phyloP scores from a whole-genome alignment of 2,329 filamentous ascomycete genomes.

The Pseudogymnoascus sp. region DNA sequence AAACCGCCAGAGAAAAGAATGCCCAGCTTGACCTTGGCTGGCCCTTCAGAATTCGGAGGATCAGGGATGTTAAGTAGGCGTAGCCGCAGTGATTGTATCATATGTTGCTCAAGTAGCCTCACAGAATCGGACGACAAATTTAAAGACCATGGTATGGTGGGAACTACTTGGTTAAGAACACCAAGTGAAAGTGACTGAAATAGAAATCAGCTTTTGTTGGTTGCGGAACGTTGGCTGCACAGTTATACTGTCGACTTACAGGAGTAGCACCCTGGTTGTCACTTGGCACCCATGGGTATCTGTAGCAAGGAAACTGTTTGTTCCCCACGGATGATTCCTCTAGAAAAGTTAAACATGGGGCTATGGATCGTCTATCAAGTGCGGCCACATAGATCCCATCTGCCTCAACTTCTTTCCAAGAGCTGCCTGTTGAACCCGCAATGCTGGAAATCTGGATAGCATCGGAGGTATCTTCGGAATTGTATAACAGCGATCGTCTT shows the following conservation, averaged over 20 bases:
- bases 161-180: constrained; percentile 31
- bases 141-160: constrained; percentile 27
- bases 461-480: constrained; percentile 33
- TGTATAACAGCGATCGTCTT: constrained; percentile 67
- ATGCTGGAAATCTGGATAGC: constrained; percentile 62
- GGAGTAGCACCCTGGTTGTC: constrained; percentile 11
- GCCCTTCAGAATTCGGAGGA: constrained; percentile 34
- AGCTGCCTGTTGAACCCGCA: constrained; percentile 41
- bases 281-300: constrained; percentile 11
- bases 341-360: background rate
- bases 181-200: constrained; percentile 19
- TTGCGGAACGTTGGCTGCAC: background rate
- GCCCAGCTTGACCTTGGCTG: constrained; percentile 49
- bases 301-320: constrained; percentile 10
- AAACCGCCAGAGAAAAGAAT: constrained; percentile 90
- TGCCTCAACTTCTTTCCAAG: constrained; percentile 75
- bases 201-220: constrained; percentile 5
- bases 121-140: constrained; percentile 42
- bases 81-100: constrained; percentile 53
- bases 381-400: constrained; percentile 59
- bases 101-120: constrained; percentile 40
- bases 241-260: constrained; percentile 16
- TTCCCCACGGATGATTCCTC: constrained; percentile 8
- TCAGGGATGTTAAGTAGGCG: constrained; percentile 58
- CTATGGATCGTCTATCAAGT: constrained; percentile 10